A percentile compares a stretch with the other conserved stretches of the same genome.
These are phyloP conservation scores for Celoporthe dispersa DNA, from an alignment of 2,329 filamentous ascomycete species.

Conservation along the genomic window DNA sequence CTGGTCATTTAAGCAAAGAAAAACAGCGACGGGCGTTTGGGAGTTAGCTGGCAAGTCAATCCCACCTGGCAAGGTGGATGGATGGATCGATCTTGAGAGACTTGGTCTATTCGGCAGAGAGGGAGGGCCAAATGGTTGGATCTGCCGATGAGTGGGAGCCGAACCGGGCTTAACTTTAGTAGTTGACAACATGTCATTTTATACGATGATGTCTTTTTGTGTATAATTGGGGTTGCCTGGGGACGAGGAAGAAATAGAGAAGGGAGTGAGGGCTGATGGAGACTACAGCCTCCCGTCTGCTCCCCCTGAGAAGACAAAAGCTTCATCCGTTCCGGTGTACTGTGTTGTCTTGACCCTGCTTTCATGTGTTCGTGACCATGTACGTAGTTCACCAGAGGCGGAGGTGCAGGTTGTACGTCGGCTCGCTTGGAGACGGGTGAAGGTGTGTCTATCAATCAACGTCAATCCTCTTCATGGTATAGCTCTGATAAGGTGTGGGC, in stretches of 20 bases:
- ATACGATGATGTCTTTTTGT: not conserved
- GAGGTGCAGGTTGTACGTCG: too few relatives aligned
- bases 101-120: not conserved
- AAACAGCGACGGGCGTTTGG: constrained; percentile 24
- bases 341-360: not conserved
- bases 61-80: not conserved
- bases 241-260: not conserved
- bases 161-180: not conserved
- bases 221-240: not conserved
- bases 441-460: not conserved
- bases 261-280: not conserved
- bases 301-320: not conserved
- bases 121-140: not conserved
- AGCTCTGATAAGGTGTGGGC: not conserved
- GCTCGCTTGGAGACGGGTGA: not conserved
- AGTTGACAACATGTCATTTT: not conserved
- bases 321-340: not conserved
- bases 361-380: not conserved
- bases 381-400: too few relatives aligned
- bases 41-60: not conserved
- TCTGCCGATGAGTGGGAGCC: not conserved
- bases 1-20: constrained; percentile 16
- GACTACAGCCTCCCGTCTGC: not conserved
- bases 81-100: not conserved
- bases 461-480: not conserved